These are phyloP conservation scores for Saturnispora kantuleensis DNA, from an alignment of 805 yeast genomes.

Conservation along the genomic window DNA sequence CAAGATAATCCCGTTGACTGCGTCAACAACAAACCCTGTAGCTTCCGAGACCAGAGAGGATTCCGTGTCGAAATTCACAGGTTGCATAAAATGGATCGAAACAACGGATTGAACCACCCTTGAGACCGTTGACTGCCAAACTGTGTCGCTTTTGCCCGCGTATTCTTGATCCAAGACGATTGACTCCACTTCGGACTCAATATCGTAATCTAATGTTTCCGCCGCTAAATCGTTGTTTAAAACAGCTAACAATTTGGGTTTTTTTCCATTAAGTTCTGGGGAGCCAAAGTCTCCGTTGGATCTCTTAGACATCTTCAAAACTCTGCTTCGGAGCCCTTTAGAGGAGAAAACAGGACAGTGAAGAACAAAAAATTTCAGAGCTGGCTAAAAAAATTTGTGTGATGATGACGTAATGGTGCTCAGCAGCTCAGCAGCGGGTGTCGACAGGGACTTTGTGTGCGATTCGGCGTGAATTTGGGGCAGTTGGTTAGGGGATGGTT, in stretches of 20 bases:
- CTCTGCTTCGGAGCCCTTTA: not conserved
- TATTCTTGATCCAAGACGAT: conserved; percentile 5
- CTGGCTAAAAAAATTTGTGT: no score
- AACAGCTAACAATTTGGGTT: not conserved
- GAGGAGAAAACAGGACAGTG: not conserved
- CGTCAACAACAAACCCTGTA: conserved; percentile 91
- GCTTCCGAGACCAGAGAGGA: conserved; percentile 76
- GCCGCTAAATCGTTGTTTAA: not conserved
- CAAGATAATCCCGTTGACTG: conserved; percentile 68
- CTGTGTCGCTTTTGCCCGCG: conserved; percentile 18
- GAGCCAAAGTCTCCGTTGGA: not conserved
- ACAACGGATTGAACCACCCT: conserved; percentile 80
- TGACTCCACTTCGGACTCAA: not conserved
- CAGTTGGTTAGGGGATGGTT: not conserved
- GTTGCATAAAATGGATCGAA: conserved; percentile 80
- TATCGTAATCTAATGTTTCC: not conserved
- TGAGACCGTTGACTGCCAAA: conserved; percentile 77
- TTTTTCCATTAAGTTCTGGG: not conserved
- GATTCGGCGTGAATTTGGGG: no score
- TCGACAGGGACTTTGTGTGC: no score
- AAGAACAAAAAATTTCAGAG: not conserved
- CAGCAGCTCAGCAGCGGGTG: not conserved
- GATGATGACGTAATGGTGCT: not conserved
- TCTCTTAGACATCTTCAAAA: conserved; percentile 2
- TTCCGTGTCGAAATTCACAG: conserved; percentile 82